These are phyloP conservation scores for Mortierella antarctica DNA, from an alignment of 192 early-diverging fungal genomes.

Conservation along the genomic window DNA sequence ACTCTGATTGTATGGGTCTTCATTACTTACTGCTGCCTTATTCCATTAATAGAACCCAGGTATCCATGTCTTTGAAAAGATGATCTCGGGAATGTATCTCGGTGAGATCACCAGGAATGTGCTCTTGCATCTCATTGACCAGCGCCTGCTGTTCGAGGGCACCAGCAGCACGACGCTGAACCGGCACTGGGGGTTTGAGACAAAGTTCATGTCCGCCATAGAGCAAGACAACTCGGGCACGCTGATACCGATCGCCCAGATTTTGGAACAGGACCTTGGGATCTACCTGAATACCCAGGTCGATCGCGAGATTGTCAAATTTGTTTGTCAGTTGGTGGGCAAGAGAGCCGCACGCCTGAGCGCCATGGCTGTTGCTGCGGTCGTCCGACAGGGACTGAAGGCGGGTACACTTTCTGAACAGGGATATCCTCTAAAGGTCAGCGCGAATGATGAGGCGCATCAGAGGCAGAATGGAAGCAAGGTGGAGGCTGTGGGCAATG, in stretches of 20 bases:
- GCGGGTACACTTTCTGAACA: conserved; percentile 19
- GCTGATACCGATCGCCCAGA: conserved; percentile 68
- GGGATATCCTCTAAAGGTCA: conserved; percentile 15
- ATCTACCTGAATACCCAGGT: conserved; percentile 70
- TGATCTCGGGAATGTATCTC: conserved; percentile 92
- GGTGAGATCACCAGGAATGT: conserved; percentile 87
- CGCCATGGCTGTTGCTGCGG: conserved; percentile 74
- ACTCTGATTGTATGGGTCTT: not conserved
- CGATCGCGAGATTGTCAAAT: conserved; percentile 84
- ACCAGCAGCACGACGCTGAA: conserved; percentile 68
- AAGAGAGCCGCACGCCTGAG: conserved; percentile 82
- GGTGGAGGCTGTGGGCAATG: conserved; percentile 51
- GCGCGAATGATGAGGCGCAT: not conserved
- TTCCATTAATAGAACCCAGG: conserved; percentile 68
- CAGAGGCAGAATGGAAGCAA: conserved; percentile 9
- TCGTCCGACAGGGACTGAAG: conserved; percentile 55
- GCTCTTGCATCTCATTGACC: conserved; percentile 82
- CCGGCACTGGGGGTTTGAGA: conserved; percentile 76
- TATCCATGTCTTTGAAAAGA: conserved; percentile 90
- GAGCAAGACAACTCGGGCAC: conserved; percentile 73
- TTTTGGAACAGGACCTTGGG: conserved; percentile 78
- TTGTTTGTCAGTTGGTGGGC: conserved; percentile 85
- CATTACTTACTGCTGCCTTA: not conserved
- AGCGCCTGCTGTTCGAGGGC: conserved; percentile 81
- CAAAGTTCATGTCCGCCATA: conserved; percentile 77